A percentile compares a stretch with the other conserved stretches of the same genome.
These are phyloP conservation scores for Dissoconium aciculare DNA, from an alignment of 2,329 filamentous ascomycete genomes.

Conservation along the genomic window DNA sequence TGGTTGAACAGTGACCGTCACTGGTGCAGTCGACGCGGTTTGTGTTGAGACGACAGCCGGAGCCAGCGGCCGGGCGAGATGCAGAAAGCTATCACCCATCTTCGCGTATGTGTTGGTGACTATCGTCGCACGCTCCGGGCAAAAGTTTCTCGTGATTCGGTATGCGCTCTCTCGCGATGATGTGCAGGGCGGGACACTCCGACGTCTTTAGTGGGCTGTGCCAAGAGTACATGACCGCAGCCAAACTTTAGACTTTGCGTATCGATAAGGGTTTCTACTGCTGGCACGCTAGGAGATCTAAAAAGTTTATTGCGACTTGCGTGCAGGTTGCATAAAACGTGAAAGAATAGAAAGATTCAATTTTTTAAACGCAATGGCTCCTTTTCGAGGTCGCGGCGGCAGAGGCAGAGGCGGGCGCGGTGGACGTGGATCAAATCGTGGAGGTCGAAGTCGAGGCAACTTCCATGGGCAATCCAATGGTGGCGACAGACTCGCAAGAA, in stretches of 20 bases:
- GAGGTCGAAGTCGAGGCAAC: constrained; percentile 19
- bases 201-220: constrained; percentile 1
- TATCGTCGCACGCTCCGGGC: constrained; percentile 9
- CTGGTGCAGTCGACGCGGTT: constrained; percentile 65
- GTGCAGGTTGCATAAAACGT: too few species aligned
- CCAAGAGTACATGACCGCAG: background rate
- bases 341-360: too few species aligned
- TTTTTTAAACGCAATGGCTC: too few species aligned
- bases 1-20: constrained; percentile 88
- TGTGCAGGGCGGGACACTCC: constrained; percentile 1
- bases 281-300: too few species aligned
- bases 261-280: background rate
- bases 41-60: constrained; percentile 65
- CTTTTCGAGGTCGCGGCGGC: constrained; percentile 18
- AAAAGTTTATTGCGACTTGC: too few species aligned
- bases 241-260: constrained; percentile 3
- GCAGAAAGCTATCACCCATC: constrained; percentile 60
- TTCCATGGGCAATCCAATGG: constrained; percentile 11
- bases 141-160: constrained; percentile 48
- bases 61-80: constrained; percentile 82
- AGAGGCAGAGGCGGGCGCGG: constrained; percentile 18
- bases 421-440: constrained; percentile 22
- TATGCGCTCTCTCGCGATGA: constrained; percentile 1
- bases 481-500: constrained; percentile 17
- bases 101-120: constrained; percentile 9